Evolutionary conservation across 208 protist species (phyloP).

Genomic region (Leishmania guyanensis): DNA sequence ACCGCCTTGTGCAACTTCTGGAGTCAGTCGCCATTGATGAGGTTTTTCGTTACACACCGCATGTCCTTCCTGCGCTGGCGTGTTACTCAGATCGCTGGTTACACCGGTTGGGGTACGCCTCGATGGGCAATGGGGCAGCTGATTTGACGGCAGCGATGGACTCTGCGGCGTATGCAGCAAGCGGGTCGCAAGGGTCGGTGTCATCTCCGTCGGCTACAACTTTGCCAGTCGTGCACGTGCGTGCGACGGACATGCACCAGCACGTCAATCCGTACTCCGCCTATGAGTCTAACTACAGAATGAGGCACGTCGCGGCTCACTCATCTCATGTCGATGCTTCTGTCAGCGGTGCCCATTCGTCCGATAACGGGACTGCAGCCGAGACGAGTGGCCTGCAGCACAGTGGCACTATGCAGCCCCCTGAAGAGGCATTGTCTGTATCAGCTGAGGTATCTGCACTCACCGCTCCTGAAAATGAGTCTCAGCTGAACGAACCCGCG

Average conservation of each 20-base stretch:
- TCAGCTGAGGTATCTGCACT: constrained; percentile 34
- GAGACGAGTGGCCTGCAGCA: constrained; percentile 7
- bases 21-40: constrained; percentile 46
- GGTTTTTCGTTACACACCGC: constrained; percentile 48
- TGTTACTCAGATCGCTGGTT: constrained; percentile 22
- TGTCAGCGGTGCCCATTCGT: neutral
- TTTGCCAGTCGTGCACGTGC: neutral
- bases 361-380: neutral
- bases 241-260: constrained; percentile 18
- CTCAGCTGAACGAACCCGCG: neutral
- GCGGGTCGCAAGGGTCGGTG: neutral
- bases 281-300: constrained; percentile 17
- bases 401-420: constrained; percentile 22
- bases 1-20: constrained; percentile 42
- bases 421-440: constrained; percentile 14
- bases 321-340: neutral
- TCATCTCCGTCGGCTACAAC: neutral
- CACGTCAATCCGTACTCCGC: constrained; percentile 21
- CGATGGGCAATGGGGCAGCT: neutral
- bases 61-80: constrained; percentile 41
- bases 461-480: constrained; percentile 8
- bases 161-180: neutral
- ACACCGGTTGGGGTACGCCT: constrained; percentile 15
- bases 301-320: neutral
- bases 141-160: neutral